Conservation (phyloP, 192 early-diverging fungal species). For the Coemansia sp. region DNA sequence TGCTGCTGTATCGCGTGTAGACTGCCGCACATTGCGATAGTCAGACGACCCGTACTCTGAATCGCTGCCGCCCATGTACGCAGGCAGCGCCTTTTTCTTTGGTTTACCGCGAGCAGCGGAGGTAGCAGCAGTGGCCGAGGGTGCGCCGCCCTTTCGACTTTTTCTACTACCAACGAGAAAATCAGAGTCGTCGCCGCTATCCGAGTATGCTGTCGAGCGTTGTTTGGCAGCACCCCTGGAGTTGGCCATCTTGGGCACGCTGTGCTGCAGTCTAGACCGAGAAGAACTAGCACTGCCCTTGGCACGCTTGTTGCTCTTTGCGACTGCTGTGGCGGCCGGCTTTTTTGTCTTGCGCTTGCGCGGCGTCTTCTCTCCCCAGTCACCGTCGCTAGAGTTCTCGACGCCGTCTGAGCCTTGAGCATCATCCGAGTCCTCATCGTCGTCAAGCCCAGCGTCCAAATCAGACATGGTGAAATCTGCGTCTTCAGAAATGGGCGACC, state of each 20-base stretch:
- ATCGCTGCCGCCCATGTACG: constrained; percentile 50
- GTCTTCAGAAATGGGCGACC: constrained; percentile 37
- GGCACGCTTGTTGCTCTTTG: constrained; percentile 46
- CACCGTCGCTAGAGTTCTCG: constrained; percentile 54
- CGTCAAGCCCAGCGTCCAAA: constrained; percentile 32
- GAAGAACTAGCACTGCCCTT: constrained; percentile 25
- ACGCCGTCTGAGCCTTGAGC: constrained; percentile 29
- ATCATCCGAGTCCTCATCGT: constrained; percentile 56
- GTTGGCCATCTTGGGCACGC: constrained; percentile 5
- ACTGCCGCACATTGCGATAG: constrained; percentile 46
- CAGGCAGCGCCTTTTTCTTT: constrained; percentile 44
- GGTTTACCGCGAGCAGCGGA: constrained; percentile 17
- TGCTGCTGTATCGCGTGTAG: constrained; percentile 30
- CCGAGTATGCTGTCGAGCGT: constrained; percentile 28
- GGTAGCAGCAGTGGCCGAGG: background rate
- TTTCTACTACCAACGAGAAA: constrained; percentile 38
- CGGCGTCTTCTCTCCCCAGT: constrained; percentile 46
- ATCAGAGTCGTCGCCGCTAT: constrained; percentile 50
- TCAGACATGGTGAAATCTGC: constrained; percentile 47
- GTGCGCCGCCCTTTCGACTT: constrained; percentile 24
- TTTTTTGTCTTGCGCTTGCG: constrained; percentile 57
- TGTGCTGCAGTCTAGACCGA: constrained; percentile 8
- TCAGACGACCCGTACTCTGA: constrained; percentile 55
- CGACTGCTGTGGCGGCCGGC: constrained; percentile 2
- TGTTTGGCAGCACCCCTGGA: constrained; percentile 17